A percentile compares a stretch with the other conserved stretches of the same genome.
phyloP scores from a whole-genome alignment of 768 basidiomycete species.

The Jaapia argillacea region DNA sequence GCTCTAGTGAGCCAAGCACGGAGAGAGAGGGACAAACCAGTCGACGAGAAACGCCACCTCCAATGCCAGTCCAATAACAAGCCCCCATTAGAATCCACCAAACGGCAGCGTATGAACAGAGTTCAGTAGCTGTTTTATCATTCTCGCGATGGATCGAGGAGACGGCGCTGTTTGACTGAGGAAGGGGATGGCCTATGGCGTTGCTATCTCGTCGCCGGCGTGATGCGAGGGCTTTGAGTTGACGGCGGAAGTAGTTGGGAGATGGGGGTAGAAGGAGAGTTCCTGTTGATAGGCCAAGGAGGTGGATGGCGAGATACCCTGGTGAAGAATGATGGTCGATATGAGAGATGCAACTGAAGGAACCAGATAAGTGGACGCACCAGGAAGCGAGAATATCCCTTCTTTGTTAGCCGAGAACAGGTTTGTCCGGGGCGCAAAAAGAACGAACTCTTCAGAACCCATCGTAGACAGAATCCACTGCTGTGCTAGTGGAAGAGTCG shows the following conservation, averaged over 20 bases:
- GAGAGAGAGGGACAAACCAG: slow-evolving; percentile 34
- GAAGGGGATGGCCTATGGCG: background rate
- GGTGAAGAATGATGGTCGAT: slow-evolving; percentile 1
- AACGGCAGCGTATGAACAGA: slow-evolving; percentile 64
- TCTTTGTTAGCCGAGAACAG: slow-evolving; percentile 84
- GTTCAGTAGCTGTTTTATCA: slow-evolving; percentile 68
- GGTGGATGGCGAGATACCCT: slow-evolving; percentile 88
- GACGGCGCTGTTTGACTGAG: background rate
- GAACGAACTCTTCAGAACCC: slow-evolving; percentile 52
- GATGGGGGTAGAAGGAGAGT: slow-evolving; percentile 72
- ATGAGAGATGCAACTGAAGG: background rate
- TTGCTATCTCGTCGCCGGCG: slow-evolving; percentile 8
- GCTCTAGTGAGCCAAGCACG: too few species aligned
- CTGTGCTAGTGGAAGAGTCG: slow-evolving; percentile 41
- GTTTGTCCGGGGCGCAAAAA: slow-evolving; percentile 50
- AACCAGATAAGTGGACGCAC: slow-evolving; percentile 22
- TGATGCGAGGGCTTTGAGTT: slow-evolving; percentile 2
- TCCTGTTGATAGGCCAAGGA: slow-evolving; percentile 77
- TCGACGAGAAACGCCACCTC: slow-evolving; percentile 43
- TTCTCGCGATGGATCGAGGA: slow-evolving; percentile 35
- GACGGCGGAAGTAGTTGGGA: slow-evolving; percentile 54
- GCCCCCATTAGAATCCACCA: slow-evolving; percentile 64
- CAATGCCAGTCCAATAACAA: slow-evolving; percentile 20
- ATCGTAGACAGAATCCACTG: slow-evolving; percentile 50
- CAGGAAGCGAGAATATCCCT: slow-evolving; percentile 72